Percentiles rank a stretch among this genome's conserved stretches.
Evolutionary conservation across 2,329 filamentous ascomycete species (phyloP).

Genomic region (Venturia aucupariae): DNA sequence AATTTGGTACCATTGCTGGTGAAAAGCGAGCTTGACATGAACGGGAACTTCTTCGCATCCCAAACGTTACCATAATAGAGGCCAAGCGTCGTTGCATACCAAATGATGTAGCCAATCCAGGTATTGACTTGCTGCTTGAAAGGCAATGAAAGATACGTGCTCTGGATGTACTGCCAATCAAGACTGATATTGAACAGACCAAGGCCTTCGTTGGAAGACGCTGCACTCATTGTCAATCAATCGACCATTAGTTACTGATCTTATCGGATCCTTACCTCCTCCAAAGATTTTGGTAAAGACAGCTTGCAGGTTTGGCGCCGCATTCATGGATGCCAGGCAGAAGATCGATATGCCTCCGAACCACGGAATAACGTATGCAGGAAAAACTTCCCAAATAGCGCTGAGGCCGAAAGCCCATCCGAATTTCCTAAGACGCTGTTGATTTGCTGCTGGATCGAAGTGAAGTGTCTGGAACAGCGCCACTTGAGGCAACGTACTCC

Average conservation of each 20-base stretch:
- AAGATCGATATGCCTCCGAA: slow-evolving; percentile 15
- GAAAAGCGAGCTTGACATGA: slow-evolving; percentile 16
- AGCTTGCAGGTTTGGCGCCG: background rate
- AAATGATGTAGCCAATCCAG: slow-evolving; percentile 11
- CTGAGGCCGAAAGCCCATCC: slow-evolving; percentile 18
- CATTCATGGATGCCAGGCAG: slow-evolving; percentile 14
- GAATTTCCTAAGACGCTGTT: slow-evolving; percentile 21
- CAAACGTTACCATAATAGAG: slow-evolving; percentile 16
- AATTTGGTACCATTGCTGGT: background rate
- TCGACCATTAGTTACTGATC: too few relatives aligned
- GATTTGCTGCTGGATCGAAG: slow-evolving; percentile 45
- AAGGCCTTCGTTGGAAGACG: slow-evolving; percentile 15
- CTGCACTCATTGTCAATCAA: background rate
- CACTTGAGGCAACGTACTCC: slow-evolving; percentile 55
- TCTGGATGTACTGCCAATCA: slow-evolving; percentile 21
- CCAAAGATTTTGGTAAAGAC: slow-evolving; percentile 16
- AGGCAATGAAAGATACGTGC: background rate
- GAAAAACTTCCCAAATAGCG: slow-evolving; percentile 16
- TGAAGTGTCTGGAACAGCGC: slow-evolving; percentile 66
- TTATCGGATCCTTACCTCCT: background rate
- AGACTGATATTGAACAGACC: slow-evolving; percentile 22
- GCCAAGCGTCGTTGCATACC: slow-evolving; percentile 17
- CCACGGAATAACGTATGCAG: slow-evolving; percentile 11
- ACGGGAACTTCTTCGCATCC: slow-evolving; percentile 15
- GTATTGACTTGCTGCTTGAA: slow-evolving; percentile 9